Base-by-base conservation (phyloP, 2,329 filamentous ascomycete species). In the Exophiala sideris region DNA sequence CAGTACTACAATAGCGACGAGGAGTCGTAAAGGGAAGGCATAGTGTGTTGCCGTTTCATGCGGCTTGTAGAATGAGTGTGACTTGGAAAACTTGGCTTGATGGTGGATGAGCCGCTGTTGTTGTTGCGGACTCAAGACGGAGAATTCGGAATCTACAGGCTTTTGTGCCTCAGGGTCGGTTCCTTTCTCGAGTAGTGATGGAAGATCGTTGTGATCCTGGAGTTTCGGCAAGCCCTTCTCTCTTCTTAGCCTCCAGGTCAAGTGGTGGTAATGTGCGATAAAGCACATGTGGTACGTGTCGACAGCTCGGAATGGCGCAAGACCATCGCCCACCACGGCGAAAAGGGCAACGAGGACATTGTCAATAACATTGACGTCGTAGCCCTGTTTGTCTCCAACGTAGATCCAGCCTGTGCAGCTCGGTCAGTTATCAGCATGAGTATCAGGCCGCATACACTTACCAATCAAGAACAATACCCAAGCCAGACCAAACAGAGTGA, bases 391-490 rank as follows among this genome's bases (percentile, higher is more conserved):
- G 29, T 83, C 81, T 16, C 87, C 88, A 16, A 92, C 86, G 59
- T 90, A 91, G 66, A 94, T 89, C 89, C 89, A 95, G 45, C 82
- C 78, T 76, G 42, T 7, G 21, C 5, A 12, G 56, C 46, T 54
- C 36, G 12, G 29, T 47, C 18, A 59, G 46, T 12, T 8, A 32
- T 5, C 3, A n/a, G n/a, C 4, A 8, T 18, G 3, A 7, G 6
- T 21, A 10, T 40, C 12, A 32, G 8, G 16, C 10, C 11, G 44
- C 14, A 7, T 12, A 14, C 32, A 56, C 69, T 52, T 70, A 75
- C 86, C 88, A 67, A 95, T 95, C 50, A 95, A 75, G 71, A 92
- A 94, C n/a, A 95, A 79, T 1, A 95, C 89, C 90, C 89, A 95
- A 0, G 88, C 88, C 10, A 92, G 77, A 65, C 89, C 89, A 63